Evolutionary conservation across 495 filamentous ascomycete genomes (phyloP), one percentile per base, ranked within the genome.

Genomic region (Parathielavia hyrcaniae): DNA sequence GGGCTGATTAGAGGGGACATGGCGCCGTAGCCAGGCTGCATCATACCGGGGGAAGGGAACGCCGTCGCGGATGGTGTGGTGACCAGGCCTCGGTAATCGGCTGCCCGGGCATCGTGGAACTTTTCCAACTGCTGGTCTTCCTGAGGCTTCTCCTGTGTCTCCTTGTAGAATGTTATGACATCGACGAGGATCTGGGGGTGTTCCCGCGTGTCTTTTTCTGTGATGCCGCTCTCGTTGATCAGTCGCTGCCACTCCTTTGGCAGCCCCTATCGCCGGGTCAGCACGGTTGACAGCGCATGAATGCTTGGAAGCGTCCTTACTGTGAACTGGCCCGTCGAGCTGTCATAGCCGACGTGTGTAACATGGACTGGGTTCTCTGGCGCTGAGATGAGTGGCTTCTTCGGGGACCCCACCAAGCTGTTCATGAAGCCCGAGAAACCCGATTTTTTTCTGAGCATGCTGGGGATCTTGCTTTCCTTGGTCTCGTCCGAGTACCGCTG

Each of bases 231-330:
- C 70, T 96, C 91, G 74, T 93, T 88, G 62, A 98, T 82, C 67
- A 96, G 80, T 41, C 88, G 84, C 73, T 98, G 93, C 93, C 93
- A 98, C 79, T 98, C 93, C 71, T 95, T 95, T 1, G 93, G 93
- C 36, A 98, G 77, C 60, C 93, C 93, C 89, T 95, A 64, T 52
- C 45, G 57, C 58, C 39, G 50, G 58, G 60, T 74, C 62, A 75
- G 67, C 57, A 60, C 39, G 65, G 52, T 56, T 57, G 14, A 12
- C 26, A 53, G 56, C 50, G 59, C 61, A 45, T 39, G 14, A n/a
- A 47, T 49, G 32, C 46, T 55, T 34, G 13, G 14, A 53, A 51
- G 39, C 40, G 5, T 2, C 50, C 88, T 60, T 80, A 95, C 89
- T 38, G 93, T 98, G 71, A 96, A 98, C 71, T 97, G 89, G 55